Conservation (phyloP, 2,329 filamentous ascomycete species). For the Stachybotrys chartarum region DNA sequence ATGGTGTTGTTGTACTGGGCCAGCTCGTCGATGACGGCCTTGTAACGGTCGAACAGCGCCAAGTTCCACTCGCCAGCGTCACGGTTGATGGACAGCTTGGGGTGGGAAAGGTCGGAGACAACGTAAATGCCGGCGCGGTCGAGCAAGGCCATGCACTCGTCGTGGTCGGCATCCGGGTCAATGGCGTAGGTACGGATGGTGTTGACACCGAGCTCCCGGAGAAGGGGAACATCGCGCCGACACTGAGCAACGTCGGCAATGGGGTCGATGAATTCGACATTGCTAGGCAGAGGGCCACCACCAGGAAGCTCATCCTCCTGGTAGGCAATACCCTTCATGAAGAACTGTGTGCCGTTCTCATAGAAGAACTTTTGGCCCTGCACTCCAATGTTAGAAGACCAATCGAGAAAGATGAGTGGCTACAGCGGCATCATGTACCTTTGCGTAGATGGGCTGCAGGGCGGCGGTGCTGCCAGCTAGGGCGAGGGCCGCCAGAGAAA, state of each 20-base stretch:
- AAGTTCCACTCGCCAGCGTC: conserved; percentile 72
- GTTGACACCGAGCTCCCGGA: conserved; percentile 78
- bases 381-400: conserved; percentile 4
- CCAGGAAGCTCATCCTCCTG: conserved; percentile 68
- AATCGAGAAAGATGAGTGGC: too few relatives aligned
- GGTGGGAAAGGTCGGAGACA: conserved; percentile 82
- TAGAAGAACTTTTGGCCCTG: conserved; percentile 85
- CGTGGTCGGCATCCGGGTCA: conserved; percentile 71
- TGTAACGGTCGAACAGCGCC: conserved; percentile 74
- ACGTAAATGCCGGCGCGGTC: conserved; percentile 88
- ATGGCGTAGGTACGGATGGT: conserved; percentile 93
- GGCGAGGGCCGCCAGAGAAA: conserved; percentile 27
- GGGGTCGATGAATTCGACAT: conserved; percentile 67
- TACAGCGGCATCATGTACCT: conserved; percentile 39
- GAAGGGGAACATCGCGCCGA: conserved; percentile 77
- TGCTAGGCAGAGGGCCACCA: conserved; percentile 36
- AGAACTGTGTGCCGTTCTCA: conserved; percentile 61
- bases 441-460: conserved; percentile 58
- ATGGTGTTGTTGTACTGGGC: conserved; percentile 82
- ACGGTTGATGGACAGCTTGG: conserved; percentile 77
- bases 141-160: conserved; percentile 76
- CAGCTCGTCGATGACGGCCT: conserved; percentile 72
- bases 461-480: conserved; percentile 33
- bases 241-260: conserved; percentile 66
- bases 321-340: conserved; percentile 91